Evolutionary conservation across 805 yeast species (phyloP).

Genomic region (Saccharomycopsis olivae): DNA sequence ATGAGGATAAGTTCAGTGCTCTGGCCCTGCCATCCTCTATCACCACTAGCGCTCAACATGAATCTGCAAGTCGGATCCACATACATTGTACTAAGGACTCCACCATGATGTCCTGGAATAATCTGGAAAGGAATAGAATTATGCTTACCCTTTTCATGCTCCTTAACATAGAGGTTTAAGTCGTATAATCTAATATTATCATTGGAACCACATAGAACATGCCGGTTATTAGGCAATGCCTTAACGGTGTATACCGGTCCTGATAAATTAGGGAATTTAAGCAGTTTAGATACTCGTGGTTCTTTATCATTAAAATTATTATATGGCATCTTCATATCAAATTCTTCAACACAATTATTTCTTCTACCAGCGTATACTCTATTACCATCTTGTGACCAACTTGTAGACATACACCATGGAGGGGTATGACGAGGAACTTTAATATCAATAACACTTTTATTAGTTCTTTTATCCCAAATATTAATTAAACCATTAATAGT

Average conservation of each 20-base stretch:
- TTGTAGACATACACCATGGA: slow-evolving; percentile 88
- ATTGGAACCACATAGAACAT: slow-evolving; percentile 75
- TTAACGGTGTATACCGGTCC: slow-evolving; percentile 82
- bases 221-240: slow-evolving; percentile 72
- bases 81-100: slow-evolving; percentile 62
- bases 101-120: slow-evolving; percentile 96
- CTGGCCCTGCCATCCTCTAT: slow-evolving; percentile 87
- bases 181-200: slow-evolving; percentile 89
- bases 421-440: slow-evolving; percentile 58
- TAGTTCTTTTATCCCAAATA: slow-evolving; percentile 70
- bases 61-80: slow-evolving; percentile 85
- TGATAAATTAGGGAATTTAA: slow-evolving; percentile 75
- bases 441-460: slow-evolving; percentile 32
- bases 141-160: neutral
- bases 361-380: slow-evolving; percentile 77
- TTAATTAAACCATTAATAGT: slow-evolving; percentile 73
- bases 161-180: slow-evolving; percentile 34
- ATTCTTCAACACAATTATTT: slow-evolving; percentile 76
- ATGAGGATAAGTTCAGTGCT: slow-evolving; percentile 72
- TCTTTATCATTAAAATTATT: slow-evolving; percentile 23
- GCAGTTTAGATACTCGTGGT: slow-evolving; percentile 42
- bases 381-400: slow-evolving; percentile 83
- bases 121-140: slow-evolving; percentile 67
- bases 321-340: slow-evolving; percentile 50
- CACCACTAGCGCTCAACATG: slow-evolving; percentile 86